Evolutionary conservation across 1,139 yeast genomes (phyloP).

Genomic region (Sugiyamaella neomexicana): DNA sequence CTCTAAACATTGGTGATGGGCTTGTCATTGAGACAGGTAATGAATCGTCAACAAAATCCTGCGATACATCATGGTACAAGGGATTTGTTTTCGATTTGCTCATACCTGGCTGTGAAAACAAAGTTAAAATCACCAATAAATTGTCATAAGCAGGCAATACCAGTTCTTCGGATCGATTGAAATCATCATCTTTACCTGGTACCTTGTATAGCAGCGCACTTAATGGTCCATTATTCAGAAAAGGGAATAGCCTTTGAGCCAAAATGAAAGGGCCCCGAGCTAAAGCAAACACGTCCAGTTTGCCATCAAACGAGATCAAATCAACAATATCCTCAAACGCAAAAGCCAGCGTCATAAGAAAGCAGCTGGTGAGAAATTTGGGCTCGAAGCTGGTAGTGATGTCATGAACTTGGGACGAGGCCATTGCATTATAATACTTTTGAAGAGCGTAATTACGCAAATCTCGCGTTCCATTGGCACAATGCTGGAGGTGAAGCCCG

Average conservation of each 20-base stretch:
- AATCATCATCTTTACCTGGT: slow-evolving; percentile 12
- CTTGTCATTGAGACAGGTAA: not conserved
- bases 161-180: not conserved
- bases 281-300: slow-evolving; percentile 27
- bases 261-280: slow-evolving; percentile 29
- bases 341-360: slow-evolving; percentile 30
- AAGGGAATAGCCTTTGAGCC: slow-evolving; percentile 22
- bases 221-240: slow-evolving; percentile 18
- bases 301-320: slow-evolving; percentile 19
- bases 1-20: not conserved
- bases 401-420: slow-evolving; percentile 21
- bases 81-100: not conserved
- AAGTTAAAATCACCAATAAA: not conserved
- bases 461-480: slow-evolving; percentile 20
- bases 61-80: not conserved
- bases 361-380: slow-evolving; percentile 25
- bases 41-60: not conserved
- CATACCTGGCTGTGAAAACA: not conserved
- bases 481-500: slow-evolving; percentile 26
- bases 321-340: slow-evolving; percentile 28
- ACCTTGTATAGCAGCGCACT: slow-evolving; percentile 9
- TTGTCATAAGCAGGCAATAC: slow-evolving; percentile 17
- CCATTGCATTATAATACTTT: slow-evolving; percentile 25
- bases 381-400: slow-evolving; percentile 22
- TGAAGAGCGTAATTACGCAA: slow-evolving; percentile 23